Percentiles rank a stretch among this genome's conserved stretches.
phyloP scores from a whole-genome alignment of 202 grass and related monocot species.

The Setaria italica region DNA sequence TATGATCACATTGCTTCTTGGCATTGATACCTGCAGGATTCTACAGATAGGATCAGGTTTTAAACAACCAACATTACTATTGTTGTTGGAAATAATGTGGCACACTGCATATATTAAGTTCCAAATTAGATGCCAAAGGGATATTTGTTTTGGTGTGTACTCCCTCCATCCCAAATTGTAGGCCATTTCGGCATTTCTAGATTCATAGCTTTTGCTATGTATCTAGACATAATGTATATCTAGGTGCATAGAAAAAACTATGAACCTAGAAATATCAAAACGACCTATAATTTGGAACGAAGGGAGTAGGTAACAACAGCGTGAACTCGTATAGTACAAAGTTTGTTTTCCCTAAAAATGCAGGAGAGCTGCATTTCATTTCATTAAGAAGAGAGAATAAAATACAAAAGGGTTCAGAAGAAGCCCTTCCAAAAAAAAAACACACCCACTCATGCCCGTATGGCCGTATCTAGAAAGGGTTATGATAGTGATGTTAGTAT shows the following conservation, averaged over 20 bases:
- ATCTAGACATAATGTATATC: too few species aligned
- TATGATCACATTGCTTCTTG: constrained; percentile 82
- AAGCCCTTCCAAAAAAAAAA: too few species aligned
- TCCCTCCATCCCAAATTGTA: too few species aligned
- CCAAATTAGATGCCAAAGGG: constrained; percentile 13
- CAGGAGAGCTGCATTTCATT: too few species aligned
- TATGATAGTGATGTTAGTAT: constrained; percentile 19
- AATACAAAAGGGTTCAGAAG: too few species aligned
- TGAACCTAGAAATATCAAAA: too few species aligned
- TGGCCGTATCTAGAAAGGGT: not conserved
- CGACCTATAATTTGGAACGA: too few species aligned
- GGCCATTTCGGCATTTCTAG: too few species aligned
- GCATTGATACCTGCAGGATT: constrained; percentile 86
- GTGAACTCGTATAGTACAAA: not conserved
- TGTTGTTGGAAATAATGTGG: constrained; percentile 2
- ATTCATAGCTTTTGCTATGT: too few species aligned
- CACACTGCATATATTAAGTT: constrained; percentile 19
- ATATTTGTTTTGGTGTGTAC: not conserved
- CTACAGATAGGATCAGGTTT: constrained; percentile 80
- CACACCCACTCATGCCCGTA: too few species aligned
- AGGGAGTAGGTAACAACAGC: not conserved
- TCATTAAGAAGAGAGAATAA: too few species aligned
- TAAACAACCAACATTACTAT: constrained; percentile 45
- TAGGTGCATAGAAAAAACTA: too few species aligned
- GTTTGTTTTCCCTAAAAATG: not conserved